Percentiles rank a stretch among this genome's conserved stretches.
Conservation (phyloP, 257 asterid species). For the Nicotiana otophora region DNA sequence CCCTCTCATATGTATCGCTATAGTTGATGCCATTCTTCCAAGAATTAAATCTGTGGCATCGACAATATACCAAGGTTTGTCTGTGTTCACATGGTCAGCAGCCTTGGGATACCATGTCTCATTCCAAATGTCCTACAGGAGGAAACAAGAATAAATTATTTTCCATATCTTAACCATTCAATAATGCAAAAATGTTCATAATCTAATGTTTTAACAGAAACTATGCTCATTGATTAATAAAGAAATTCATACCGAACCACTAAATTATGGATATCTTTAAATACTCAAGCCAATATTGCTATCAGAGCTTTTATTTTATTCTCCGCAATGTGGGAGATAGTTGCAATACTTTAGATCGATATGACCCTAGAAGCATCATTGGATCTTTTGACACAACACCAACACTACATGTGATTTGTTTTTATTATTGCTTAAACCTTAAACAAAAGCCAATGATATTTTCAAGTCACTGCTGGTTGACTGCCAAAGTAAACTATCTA, state of each 20-base stretch:
- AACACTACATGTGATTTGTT: not conserved
- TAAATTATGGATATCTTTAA: not conserved
- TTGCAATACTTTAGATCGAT: not conserved
- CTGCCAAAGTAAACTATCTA: not conserved
- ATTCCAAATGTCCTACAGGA: conserved; percentile 81
- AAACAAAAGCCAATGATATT: not conserved
- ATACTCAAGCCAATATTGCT: not conserved
- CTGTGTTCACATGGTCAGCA: conserved; percentile 74
- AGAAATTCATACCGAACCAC: not conserved
- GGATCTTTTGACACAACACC: not conserved
- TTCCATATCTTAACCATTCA: conserved; percentile 1
- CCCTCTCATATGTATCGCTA: conserved; percentile 86
- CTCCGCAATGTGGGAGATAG: not conserved
- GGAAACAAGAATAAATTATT: conserved; percentile 13
- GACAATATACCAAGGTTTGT: conserved; percentile 80
- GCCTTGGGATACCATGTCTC: conserved; percentile 98
- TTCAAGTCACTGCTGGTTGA: not conserved
- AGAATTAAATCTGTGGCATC: conserved; percentile 90
- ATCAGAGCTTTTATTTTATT: not conserved
- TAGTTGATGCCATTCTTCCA: conserved; percentile 90
- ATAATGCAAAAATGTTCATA: not conserved
- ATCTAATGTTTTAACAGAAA: not conserved
- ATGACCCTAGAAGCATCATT: not conserved
- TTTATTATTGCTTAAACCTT: not conserved
- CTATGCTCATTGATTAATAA: not conserved